Conservation (phyloP, 768 basidiomycete species). For the Lactarius evosmus region DNA sequence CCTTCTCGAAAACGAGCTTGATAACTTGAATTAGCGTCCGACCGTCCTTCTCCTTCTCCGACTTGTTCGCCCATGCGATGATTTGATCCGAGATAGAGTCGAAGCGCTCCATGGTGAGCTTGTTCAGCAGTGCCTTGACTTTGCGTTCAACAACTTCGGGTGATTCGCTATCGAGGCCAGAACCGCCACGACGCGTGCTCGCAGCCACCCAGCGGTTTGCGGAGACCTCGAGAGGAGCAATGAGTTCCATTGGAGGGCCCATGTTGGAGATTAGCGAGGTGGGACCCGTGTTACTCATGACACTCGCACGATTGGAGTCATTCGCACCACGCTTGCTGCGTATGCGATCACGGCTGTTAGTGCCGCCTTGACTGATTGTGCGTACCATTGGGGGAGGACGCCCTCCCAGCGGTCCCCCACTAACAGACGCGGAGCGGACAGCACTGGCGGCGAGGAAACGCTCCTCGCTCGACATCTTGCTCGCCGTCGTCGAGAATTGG, state of each 20-base stretch:
- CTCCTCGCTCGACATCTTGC: constrained; percentile 68
- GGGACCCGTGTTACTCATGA: constrained; percentile 34
- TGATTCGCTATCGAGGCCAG: constrained; percentile 54
- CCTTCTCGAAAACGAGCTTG: constrained; percentile 94
- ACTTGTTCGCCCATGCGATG: constrained; percentile 92
- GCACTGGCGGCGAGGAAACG: constrained; percentile 48
- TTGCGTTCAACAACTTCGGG: constrained; percentile 90
- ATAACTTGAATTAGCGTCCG: constrained; percentile 95
- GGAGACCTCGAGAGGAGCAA: constrained; percentile 73
- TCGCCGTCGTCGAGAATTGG: constrained; percentile 52
- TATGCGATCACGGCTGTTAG: constrained; percentile 57
- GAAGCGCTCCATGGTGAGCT: constrained; percentile 95
- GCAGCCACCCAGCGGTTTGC: constrained; percentile 78
- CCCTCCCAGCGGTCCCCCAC: constrained; percentile 53
- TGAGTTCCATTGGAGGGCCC: constrained; percentile 53
- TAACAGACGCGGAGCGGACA: constrained; percentile 54
- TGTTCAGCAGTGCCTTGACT: constrained; percentile 89
- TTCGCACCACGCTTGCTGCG: constrained; percentile 84
- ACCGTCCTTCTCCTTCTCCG: constrained; percentile 88
- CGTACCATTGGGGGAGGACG: constrained; percentile 58
- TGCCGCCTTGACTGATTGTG: constrained; percentile 49
- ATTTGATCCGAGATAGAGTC: constrained; percentile 95
- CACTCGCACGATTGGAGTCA: constrained; percentile 55
- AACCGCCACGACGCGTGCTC: constrained; percentile 44
- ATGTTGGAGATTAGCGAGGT: constrained; percentile 30